Evolutionary conservation across 371 early-diverging fungal genomes (phyloP).

Genomic region (Coemansia linderi): DNA sequence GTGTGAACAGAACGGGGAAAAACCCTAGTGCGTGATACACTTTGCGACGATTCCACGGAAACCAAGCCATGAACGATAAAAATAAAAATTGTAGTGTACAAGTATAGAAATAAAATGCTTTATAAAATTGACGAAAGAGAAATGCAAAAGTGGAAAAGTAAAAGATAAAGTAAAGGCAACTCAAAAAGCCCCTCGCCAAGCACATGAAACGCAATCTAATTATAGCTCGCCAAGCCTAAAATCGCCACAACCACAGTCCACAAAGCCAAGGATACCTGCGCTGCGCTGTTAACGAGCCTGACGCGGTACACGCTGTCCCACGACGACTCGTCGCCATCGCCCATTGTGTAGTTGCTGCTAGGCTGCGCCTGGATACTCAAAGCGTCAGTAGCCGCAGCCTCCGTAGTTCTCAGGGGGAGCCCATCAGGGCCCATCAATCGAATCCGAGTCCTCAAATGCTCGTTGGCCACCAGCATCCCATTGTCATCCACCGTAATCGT

Average conservation of each 20-base stretch:
- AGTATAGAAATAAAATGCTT: background rate
- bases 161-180: background rate
- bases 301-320: constrained; percentile 1
- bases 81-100: background rate
- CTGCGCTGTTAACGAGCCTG: background rate
- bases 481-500: constrained; percentile 3
- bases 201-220: background rate
- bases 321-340: background rate
- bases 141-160: background rate
- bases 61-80: background rate
- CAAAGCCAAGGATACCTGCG: no score
- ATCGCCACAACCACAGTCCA: constrained; percentile 1
- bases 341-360: background rate
- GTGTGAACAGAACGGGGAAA: constrained; percentile 40
- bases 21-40: constrained; percentile 36
- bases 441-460: constrained; percentile 29
- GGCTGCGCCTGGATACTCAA: background rate
- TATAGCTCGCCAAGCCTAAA: background rate
- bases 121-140: background rate
- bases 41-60: constrained; percentile 31
- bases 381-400: background rate
- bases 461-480: constrained; percentile 28
- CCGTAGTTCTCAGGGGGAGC: constrained; percentile 24
- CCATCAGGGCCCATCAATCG: constrained; percentile 48
- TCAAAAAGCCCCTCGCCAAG: no score